phyloP scores from a whole-genome alignment of 495 filamentous ascomycete species.

The Elasticomyces elasticus region DNA sequence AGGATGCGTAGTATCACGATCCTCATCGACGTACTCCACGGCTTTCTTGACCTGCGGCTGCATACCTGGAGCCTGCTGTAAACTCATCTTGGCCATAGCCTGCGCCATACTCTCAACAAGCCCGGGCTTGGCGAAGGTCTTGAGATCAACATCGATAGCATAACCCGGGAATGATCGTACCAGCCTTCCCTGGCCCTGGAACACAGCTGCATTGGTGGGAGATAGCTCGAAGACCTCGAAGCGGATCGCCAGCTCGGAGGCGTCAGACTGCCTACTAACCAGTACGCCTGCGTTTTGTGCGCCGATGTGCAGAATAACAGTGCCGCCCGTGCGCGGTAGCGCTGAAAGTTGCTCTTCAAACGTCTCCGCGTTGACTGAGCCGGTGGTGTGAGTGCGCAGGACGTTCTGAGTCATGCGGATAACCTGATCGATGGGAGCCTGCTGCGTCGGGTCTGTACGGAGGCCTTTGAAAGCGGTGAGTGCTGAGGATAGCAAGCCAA shows the following conservation, averaged over 20 bases:
- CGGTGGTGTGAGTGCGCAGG: neutral
- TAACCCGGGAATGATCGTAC: constrained; percentile 46
- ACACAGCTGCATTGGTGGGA: constrained; percentile 39
- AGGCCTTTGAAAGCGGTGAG: neutral
- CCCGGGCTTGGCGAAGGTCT: constrained; percentile 26
- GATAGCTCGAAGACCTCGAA: constrained; percentile 52
- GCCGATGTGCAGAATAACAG: constrained; percentile 33
- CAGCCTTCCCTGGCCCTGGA: constrained; percentile 41
- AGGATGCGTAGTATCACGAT: constrained; percentile 45
- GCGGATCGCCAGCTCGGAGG: constrained; percentile 23
- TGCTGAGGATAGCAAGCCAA: neutral
- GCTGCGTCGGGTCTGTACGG: too few species aligned
- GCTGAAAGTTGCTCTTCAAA: neutral
- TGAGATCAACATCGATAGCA: constrained; percentile 31
- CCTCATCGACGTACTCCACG: constrained; percentile 32
- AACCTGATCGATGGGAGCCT: too few species aligned
- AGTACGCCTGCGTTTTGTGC: constrained; percentile 53
- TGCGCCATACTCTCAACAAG: constrained; percentile 36
- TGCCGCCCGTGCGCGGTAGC: neutral
- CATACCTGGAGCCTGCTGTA: constrained; percentile 31
- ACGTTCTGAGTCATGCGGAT: too few species aligned
- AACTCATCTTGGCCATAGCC: constrained; percentile 38
- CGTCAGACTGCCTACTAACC: constrained; percentile 26
- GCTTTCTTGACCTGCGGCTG: constrained; percentile 38
- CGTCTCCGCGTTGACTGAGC: neutral